Evolutionary conservation across 129 eudicot genomes (phyloP).

Genomic region (Scalesia atractyloides): DNA sequence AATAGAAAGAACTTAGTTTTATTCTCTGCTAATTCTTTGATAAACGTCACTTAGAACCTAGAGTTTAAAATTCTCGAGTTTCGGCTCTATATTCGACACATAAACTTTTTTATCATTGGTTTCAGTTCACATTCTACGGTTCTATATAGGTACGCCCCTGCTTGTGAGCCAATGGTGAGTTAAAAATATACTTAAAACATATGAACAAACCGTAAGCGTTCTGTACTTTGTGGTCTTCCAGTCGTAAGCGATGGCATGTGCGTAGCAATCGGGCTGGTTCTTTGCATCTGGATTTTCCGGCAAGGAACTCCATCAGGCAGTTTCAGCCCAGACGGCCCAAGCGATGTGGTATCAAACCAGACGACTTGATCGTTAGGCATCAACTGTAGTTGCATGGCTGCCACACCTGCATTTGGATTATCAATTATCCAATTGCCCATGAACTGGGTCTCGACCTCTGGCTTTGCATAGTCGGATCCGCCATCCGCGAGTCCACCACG

Average conservation of each 20-base stretch:
- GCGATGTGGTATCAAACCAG: conserved; percentile 72
- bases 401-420: conserved; percentile 54
- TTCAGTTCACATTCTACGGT: too few relatives aligned
- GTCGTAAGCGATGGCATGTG: conserved; percentile 78
- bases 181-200: background rate
- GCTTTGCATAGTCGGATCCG: conserved; percentile 26
- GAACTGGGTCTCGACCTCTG: conserved; percentile 22
- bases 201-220: conserved; percentile 47
- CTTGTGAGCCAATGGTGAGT: too few relatives aligned
- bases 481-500: conserved; percentile 16
- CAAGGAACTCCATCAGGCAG: conserved; percentile 43
- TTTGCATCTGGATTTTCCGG: conserved; percentile 26
- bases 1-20: too few relatives aligned
- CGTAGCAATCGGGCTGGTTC: conserved; percentile 54
- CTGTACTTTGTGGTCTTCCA: conserved; percentile 41
- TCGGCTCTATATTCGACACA: too few relatives aligned
- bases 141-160: too few relatives aligned
- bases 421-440: conserved; percentile 48
- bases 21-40: too few relatives aligned
- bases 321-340: conserved; percentile 49
- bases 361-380: conserved; percentile 69
- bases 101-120: too few relatives aligned
- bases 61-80: too few relatives aligned
- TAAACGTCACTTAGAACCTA: too few relatives aligned
- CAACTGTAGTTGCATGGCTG: conserved; percentile 86